phyloP scores from a whole-genome alignment of 164 flowering plant species.

The Hamamelis virginiana region DNA sequence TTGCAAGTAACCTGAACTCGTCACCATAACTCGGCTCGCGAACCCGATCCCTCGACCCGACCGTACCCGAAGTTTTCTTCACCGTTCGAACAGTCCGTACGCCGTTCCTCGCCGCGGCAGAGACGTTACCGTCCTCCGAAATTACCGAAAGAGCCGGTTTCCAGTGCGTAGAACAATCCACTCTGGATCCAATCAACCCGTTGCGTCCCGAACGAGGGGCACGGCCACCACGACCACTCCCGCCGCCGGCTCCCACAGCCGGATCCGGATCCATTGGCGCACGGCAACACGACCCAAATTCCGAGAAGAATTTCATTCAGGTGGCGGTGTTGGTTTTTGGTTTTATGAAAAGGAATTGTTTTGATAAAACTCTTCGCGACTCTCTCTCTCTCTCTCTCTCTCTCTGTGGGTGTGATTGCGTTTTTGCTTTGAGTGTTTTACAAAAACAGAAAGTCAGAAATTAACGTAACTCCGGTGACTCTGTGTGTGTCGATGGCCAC shows the following conservation, averaged over 20 bases:
- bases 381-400: too few species aligned
- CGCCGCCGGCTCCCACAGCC: not conserved
- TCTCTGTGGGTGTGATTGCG: too few species aligned
- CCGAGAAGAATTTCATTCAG: slow-evolving; percentile 1
- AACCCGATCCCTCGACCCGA: not conserved
- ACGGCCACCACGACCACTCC: not conserved
- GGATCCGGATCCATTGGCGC: not conserved
- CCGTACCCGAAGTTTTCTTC: not conserved
- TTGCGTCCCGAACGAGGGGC: not conserved
- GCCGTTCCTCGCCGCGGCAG: not conserved
- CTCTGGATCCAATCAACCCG: not conserved
- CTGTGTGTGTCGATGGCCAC: too few species aligned
- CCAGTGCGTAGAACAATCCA: not conserved
- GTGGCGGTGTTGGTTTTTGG: too few species aligned
- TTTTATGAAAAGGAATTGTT: too few species aligned
- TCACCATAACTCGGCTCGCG: not conserved
- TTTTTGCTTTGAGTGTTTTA: too few species aligned
- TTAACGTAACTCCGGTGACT: too few species aligned
- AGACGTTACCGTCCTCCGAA: not conserved
- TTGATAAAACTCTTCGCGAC: too few species aligned
- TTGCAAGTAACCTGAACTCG: not conserved
- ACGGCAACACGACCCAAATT: not conserved
- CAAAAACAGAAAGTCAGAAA: too few species aligned
- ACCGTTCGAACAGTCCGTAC: not conserved
- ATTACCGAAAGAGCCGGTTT: not conserved